Percentiles rank a stretch among this genome's conserved stretches.
Conservation (phyloP, 148 eudicot genomes). For the Pouteria glomerata region DNA sequence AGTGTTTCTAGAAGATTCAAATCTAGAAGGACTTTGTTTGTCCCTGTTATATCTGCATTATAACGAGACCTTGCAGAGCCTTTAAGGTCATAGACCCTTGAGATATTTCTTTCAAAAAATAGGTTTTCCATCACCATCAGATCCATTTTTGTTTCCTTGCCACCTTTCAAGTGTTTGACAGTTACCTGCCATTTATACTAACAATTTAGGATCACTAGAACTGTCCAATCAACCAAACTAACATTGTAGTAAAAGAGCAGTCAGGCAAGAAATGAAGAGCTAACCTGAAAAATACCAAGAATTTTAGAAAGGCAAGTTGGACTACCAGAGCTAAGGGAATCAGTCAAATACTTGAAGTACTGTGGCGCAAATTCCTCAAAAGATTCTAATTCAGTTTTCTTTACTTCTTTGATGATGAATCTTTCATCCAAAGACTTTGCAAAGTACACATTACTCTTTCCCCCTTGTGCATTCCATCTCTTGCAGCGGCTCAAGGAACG, state of each 20-base stretch:
- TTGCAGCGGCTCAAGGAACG: conserved; percentile 90
- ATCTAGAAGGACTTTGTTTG: conserved; percentile 73
- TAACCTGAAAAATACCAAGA: conserved; percentile 91
- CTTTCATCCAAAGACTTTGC: conserved; percentile 95
- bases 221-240: neutral
- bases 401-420: conserved; percentile 83
- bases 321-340: conserved; percentile 61
- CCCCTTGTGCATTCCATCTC: conserved; percentile 97
- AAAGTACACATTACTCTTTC: conserved; percentile 93
- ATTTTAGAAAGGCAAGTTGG: conserved; percentile 96
- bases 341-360: conserved; percentile 76
- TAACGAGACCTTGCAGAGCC: conserved; percentile 86
- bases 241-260: neutral
- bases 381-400: conserved; percentile 90
- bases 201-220: conserved; percentile 1
- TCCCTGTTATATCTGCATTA: conserved; percentile 68
- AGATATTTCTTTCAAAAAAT: conserved; percentile 58
- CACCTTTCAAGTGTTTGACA: conserved; percentile 59
- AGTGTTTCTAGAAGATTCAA: conserved; percentile 81
- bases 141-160: conserved; percentile 91
- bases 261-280: conserved; percentile 5
- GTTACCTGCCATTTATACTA: conserved; percentile 46
- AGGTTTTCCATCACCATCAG: conserved; percentile 98
- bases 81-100: conserved; percentile 81
- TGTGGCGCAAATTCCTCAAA: conserved; percentile 82